phyloP scores from a whole-genome alignment of 495 filamentous ascomycete genomes.

The Penicillium cosmopolitanum region DNA sequence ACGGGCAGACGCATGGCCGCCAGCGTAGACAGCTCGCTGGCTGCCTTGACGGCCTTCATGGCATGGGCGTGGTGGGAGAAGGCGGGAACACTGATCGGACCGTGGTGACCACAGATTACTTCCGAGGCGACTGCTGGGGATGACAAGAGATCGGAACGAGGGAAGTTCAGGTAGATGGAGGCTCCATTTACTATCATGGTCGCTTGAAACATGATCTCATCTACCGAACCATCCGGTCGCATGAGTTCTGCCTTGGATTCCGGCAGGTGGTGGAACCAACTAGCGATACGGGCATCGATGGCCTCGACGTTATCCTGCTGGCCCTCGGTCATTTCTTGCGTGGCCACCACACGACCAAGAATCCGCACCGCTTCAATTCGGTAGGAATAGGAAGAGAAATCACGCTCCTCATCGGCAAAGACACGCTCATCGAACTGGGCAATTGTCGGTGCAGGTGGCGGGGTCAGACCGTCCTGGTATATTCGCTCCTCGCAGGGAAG shows the following conservation, averaged over 20 bases:
- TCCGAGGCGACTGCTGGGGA: conserved; percentile 51
- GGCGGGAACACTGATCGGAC: conserved; percentile 53
- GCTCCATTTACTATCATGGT: conserved; percentile 76
- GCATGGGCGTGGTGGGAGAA: conserved; percentile 67
- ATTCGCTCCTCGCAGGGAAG: conserved; percentile 54
- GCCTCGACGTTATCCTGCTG: conserved; percentile 54
- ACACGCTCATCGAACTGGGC: conserved; percentile 49
- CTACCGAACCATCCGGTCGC: conserved; percentile 65
- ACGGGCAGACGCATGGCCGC: conserved; percentile 76
- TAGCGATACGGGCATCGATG: conserved; percentile 76
- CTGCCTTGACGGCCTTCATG: conserved; percentile 76
- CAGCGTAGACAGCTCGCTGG: conserved; percentile 75
- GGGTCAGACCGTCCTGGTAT: conserved; percentile 45
- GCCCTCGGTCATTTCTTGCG: conserved; percentile 40
- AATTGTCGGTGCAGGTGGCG: conserved; percentile 44
- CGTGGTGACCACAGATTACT: conserved; percentile 52
- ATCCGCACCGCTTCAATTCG: conserved; percentile 69
- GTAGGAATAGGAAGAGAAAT: conserved; percentile 52
- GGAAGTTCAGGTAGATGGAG: conserved; percentile 51
- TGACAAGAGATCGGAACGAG: conserved; percentile 53
- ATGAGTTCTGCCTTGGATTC: conserved; percentile 73
- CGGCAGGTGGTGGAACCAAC: conserved; percentile 83
- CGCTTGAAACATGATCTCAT: conserved; percentile 92
- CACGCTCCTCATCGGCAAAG: conserved; percentile 49
- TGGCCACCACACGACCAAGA: conserved; percentile 70